A percentile compares a stretch with the other conserved stretches of the same genome.
Evolutionary conservation across 2,329 filamentous ascomycete genomes (phyloP).

Genomic region (Paecilomyces variotii): DNA sequence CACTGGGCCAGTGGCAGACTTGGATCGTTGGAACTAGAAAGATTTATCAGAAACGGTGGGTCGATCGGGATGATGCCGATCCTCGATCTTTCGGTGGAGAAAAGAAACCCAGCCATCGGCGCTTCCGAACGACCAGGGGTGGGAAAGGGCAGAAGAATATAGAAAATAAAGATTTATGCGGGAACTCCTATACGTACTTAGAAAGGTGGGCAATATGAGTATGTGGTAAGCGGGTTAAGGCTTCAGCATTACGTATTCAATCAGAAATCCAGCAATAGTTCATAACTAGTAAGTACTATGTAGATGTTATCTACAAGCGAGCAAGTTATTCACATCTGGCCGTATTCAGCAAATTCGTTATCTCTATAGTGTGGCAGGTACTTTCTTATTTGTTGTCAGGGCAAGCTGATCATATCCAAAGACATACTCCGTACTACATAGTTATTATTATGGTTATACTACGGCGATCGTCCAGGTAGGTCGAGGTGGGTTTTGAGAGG

Average conservation of each 20-base stretch:
- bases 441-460: too few species aligned
- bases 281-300: neutral
- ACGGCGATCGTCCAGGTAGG: too few species aligned
- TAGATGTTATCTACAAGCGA: neutral
- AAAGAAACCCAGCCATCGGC: neutral
- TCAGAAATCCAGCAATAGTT: neutral
- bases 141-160: neutral
- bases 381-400: neutral
- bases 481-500: too few species aligned
- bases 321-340: neutral
- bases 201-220: neutral
- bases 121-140: neutral
- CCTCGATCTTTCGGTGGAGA: neutral
- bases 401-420: neutral
- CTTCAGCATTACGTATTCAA: neutral
- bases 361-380: neutral
- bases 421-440: too few species aligned
- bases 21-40: neutral
- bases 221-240: neutral
- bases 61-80: neutral
- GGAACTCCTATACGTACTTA: neutral
- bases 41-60: neutral
- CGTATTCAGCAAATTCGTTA: neutral
- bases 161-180: neutral
- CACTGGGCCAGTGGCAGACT: neutral